These are phyloP conservation scores for Camellia oleifera DNA, from an alignment of 179 eudicot genomes.

Conservation along the genomic window DNA sequence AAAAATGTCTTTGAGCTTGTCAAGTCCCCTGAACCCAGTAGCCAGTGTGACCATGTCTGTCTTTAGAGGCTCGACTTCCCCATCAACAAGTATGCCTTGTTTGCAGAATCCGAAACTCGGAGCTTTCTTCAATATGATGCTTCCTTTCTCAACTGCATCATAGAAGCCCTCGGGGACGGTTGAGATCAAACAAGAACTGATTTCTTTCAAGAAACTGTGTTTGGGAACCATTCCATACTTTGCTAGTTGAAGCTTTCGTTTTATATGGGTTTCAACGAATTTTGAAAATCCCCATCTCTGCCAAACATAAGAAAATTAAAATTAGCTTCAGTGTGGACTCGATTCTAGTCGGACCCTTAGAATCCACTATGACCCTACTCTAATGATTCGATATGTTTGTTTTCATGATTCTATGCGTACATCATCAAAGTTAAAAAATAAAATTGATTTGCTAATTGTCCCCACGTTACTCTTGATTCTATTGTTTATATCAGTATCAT, in stretches of 20 bases:
- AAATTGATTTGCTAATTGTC: no score
- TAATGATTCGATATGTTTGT: no score
- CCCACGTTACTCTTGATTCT: no score
- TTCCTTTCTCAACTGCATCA: constrained; percentile 46
- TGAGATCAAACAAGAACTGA: constrained; percentile 34
- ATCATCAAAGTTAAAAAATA: no score
- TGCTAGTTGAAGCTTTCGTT: constrained; percentile 29
- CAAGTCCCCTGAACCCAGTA: constrained; percentile 51
- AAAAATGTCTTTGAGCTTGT: constrained; percentile 45
- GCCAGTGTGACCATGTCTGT: constrained; percentile 52
- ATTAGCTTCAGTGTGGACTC: neutral
- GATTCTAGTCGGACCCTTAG: no score
- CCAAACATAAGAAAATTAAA: neutral
- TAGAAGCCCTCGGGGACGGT: constrained; percentile 44
- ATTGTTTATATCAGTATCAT: no score
- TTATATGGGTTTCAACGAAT: constrained; percentile 46
- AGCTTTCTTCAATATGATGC: constrained; percentile 44
- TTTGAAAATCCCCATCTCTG: constrained; percentile 59
- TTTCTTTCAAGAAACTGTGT: constrained; percentile 39
- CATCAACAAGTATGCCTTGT: constrained; percentile 37
- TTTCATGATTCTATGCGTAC: no score
- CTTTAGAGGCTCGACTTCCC: constrained; percentile 23
- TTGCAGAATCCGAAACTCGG: constrained; percentile 37
- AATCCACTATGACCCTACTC: no score
- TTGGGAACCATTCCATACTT: constrained; percentile 50